Conservation (phyloP, 2,329 filamentous ascomycete species). For the Aspergillus ochraceoroseus region DNA sequence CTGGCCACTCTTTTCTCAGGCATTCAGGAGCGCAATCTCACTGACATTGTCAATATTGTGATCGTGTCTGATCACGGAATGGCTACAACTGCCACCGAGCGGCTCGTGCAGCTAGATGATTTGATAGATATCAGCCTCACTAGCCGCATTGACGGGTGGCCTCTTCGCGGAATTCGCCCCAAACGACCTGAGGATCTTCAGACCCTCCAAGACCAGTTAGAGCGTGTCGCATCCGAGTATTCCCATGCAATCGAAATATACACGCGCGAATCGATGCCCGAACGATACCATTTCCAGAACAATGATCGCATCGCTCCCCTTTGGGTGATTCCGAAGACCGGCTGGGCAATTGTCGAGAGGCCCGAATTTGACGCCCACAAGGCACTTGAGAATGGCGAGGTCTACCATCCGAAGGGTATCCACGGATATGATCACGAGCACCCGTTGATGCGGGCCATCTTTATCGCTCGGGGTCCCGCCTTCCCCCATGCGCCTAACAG, state of each 20-base stretch:
- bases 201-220: constrained; percentile 58
- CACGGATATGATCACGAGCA: constrained; percentile 96
- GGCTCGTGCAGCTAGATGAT: constrained; percentile 85
- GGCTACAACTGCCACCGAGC: constrained; percentile 79
- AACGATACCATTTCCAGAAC: constrained; percentile 81
- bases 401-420: constrained; percentile 76
- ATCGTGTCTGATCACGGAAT: constrained; percentile 98
- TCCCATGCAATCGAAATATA: constrained; percentile 72
- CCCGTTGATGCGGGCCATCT: constrained; percentile 93
- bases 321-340: constrained; percentile 88
- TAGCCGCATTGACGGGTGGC: constrained; percentile 89
- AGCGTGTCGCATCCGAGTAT: constrained; percentile 56
- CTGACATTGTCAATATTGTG: constrained; percentile 83
- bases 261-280: constrained; percentile 80
- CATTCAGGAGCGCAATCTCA: constrained; percentile 75
- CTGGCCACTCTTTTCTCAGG: constrained; percentile 70
- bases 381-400: constrained; percentile 57
- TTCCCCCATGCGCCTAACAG: constrained; percentile 84
- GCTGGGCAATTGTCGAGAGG: constrained; percentile 84
- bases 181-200: constrained; percentile 64
- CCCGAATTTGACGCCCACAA: constrained; percentile 70
- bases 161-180: constrained; percentile 79
- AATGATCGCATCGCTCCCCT: constrained; percentile 88
- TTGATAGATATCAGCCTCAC: constrained; percentile 72
- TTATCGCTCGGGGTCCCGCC: constrained; percentile 83